Percentiles rank a stretch among this genome's conserved stretches.
Conservation (phyloP, 805 yeast genomes). For the Kazachstania martiniae region DNA sequence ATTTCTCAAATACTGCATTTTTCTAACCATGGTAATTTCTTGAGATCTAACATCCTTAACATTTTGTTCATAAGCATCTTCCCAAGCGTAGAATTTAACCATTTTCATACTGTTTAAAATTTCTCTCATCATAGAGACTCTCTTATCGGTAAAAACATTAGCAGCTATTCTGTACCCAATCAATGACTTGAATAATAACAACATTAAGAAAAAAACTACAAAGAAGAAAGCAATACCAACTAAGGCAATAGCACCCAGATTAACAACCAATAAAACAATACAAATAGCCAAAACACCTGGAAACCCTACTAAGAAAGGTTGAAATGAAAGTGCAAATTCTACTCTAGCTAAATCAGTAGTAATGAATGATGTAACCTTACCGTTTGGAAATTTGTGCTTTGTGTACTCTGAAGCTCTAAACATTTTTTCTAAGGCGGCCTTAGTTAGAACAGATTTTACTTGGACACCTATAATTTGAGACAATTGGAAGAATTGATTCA, state of each 20-base stretch:
- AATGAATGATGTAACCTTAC: constrained; percentile 64
- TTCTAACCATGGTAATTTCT: constrained; percentile 54
- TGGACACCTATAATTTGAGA: constrained; percentile 60
- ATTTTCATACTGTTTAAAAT: constrained; percentile 66
- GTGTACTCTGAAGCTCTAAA: constrained; percentile 49
- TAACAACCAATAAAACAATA: constrained; percentile 50
- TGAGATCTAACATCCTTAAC: constrained; percentile 44
- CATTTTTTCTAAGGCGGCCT: constrained; percentile 59
- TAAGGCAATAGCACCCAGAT: constrained; percentile 63
- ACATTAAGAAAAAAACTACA: constrained; percentile 32
- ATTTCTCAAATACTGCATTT: constrained; percentile 57
- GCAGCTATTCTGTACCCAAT: constrained; percentile 47
- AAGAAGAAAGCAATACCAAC: constrained; percentile 55
- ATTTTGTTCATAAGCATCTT: constrained; percentile 54
- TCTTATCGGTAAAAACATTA: constrained; percentile 56
- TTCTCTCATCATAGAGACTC: constrained; percentile 72
- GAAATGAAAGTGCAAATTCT: constrained; percentile 63
- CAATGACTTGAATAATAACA: constrained; percentile 39
- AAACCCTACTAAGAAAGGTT: constrained; percentile 52
- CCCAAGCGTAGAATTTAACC: constrained; percentile 90
- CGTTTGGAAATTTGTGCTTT: constrained; percentile 48
- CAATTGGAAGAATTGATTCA: constrained; percentile 55
- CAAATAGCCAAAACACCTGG: constrained; percentile 56
- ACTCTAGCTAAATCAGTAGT: constrained; percentile 76
- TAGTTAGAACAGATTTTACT: constrained; percentile 58